Evolutionary conservation across 352 stramenopile genomes (phyloP).

Genomic region (Pythium oligandrum): DNA sequence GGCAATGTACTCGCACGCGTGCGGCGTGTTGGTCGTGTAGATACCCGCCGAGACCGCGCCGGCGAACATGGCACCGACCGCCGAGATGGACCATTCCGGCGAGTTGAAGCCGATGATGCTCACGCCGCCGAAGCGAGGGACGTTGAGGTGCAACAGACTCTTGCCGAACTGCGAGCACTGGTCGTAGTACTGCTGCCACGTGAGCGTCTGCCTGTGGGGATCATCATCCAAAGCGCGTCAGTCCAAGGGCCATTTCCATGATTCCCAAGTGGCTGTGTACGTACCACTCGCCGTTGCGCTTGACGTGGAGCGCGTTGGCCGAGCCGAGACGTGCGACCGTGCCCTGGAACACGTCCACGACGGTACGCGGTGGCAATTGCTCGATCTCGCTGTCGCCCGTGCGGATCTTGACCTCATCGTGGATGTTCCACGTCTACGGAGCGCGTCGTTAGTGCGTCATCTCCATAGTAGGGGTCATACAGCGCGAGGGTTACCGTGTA

Average conservation of each 20-base stretch:
- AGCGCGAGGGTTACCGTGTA: too few species aligned
- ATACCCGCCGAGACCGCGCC: slow-evolving; percentile 92
- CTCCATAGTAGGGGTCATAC: too few species aligned
- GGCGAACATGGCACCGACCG: slow-evolving; percentile 91
- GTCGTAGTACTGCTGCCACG: slow-evolving; percentile 79
- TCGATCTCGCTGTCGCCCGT: slow-evolving; percentile 47
- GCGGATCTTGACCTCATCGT: slow-evolving; percentile 80
- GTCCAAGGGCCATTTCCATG: neutral
- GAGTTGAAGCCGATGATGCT: slow-evolving; percentile 91
- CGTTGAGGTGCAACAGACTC: slow-evolving; percentile 58
- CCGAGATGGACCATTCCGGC: slow-evolving; percentile 91
- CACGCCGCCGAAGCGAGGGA: slow-evolving; percentile 74
- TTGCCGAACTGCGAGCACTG: slow-evolving; percentile 77
- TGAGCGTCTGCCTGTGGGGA: slow-evolving; percentile 40
- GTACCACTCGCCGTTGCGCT: slow-evolving; percentile 70
- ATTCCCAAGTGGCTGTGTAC: slow-evolving; percentile 10
- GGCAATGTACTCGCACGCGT: slow-evolving; percentile 90
- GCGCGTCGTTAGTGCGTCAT: neutral
- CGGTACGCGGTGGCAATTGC: slow-evolving; percentile 37
- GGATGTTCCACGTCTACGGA: slow-evolving; percentile 70
- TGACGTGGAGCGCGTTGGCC: slow-evolving; percentile 58
- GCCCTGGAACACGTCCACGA: slow-evolving; percentile 54
- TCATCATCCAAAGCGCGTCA: neutral
- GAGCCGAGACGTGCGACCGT: slow-evolving; percentile 49
- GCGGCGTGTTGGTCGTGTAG: slow-evolving; percentile 94